Evolutionary conservation across 306 rosid genomes (phyloP), one percentile per base, ranked within the genome.

Genomic region (Mucuna pruriens): DNA sequence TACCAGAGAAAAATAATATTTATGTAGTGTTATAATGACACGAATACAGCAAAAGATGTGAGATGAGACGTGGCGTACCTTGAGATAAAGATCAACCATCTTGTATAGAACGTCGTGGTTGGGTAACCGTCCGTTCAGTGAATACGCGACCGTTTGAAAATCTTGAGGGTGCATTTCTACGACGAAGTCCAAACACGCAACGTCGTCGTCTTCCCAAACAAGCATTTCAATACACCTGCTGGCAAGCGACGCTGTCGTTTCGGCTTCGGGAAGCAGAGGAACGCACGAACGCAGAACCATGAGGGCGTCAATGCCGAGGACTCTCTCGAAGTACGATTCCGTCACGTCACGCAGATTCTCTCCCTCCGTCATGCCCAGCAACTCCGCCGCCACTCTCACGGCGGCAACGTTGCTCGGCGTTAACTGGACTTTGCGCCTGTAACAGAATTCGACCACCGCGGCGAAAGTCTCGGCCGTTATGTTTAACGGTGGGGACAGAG

Each of bases 261-360:
- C 98, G 0, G 91, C 90, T n/a, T 92, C 97, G 0, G 98, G 98
- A 65, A 95, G 97, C 80, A 95, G 65, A 15, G 84, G 15, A 60
- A 95, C 25, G 63, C 97, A 90, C 66, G 98, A 89, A 3, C 94
- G 92, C 60, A 95, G 88, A 78, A 91, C 90, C 23, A 85, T 76
- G 2, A 86, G 83, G n/a, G 91, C 84, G 60, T 88, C 91, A 19
- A 81, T 79, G 40, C 87, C 85, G 0, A 92, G 73, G 0, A 89
- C 85, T 38, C 86, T 80, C 36, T 84, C 69, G 52, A 95, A 92
- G 78, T 85, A 86, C 0, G 81, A 39, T 23, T 95, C 97, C 0
- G 95, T 82, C 4, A 86, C 54, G 11, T 86, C 71, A 25, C 90
- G 39, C 11, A 95, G 88, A 85, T 76, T 91, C 8, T 86, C 81